Evolutionary conservation across 768 basidiomycete species (phyloP).

Genomic region (Boletellus ananas): DNA sequence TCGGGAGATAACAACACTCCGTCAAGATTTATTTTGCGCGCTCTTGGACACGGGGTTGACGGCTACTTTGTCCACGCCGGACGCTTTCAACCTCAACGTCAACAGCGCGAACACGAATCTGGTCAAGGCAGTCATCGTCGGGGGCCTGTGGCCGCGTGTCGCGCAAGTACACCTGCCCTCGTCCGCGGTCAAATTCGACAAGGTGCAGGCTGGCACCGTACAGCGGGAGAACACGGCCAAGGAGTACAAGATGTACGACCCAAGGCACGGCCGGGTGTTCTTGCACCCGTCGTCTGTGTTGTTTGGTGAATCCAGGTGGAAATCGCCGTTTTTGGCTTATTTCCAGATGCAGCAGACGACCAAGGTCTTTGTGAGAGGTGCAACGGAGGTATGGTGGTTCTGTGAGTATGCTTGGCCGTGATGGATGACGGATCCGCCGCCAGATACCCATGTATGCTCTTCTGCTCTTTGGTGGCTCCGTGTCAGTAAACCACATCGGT

Average conservation of each 20-base stretch:
- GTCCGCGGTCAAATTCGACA: constrained; percentile 78
- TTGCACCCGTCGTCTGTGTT: constrained; percentile 80
- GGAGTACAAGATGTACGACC: constrained; percentile 81
- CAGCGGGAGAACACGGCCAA: constrained; percentile 81
- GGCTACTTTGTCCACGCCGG: constrained; percentile 42
- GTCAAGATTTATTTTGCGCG: constrained; percentile 70
- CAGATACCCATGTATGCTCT: constrained; percentile 87
- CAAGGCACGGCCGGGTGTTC: constrained; percentile 62
- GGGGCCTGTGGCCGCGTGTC: constrained; percentile 83
- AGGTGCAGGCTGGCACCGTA: constrained; percentile 77
- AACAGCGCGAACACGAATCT: constrained; percentile 69
- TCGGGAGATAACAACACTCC: constrained; percentile 74
- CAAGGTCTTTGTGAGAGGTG: constrained; percentile 84
- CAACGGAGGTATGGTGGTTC: constrained; percentile 64
- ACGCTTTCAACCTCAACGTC: constrained; percentile 52
- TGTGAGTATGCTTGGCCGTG: background rate
- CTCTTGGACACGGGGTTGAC: constrained; percentile 71
- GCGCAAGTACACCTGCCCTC: constrained; percentile 72
- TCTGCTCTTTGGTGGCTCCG: constrained; percentile 77
- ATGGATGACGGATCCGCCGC: background rate
- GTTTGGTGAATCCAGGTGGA: constrained; percentile 71
- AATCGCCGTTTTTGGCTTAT: constrained; percentile 75
- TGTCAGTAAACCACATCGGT: constrained; percentile 73
- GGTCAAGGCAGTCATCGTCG: constrained; percentile 79
- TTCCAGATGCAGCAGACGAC: constrained; percentile 79